A percentile compares a stretch with the other conserved stretches of the same genome.
These are phyloP conservation scores for Verticillium zaregamsianum DNA, from an alignment of 2,329 filamentous ascomycete genomes.

Conservation along the genomic window DNA sequence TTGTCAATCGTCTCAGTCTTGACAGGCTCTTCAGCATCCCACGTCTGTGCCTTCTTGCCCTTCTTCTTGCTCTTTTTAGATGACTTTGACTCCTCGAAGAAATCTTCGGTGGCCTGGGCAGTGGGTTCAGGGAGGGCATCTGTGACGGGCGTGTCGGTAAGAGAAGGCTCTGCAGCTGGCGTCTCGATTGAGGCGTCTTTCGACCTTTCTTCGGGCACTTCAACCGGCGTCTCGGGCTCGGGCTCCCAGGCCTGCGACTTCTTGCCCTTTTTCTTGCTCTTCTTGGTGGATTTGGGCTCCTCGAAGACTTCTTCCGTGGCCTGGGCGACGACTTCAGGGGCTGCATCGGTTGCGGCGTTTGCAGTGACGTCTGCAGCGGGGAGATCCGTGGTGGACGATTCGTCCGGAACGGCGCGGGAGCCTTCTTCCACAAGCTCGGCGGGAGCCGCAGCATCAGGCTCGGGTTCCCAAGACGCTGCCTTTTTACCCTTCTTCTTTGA, in stretches of 20 bases:
- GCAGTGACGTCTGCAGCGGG: background rate
- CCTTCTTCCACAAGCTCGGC: background rate
- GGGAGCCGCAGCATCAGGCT: background rate
- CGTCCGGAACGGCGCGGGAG: background rate
- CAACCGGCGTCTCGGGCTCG: conserved; percentile 1
- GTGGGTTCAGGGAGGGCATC: conserved; percentile 3
- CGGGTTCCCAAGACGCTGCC: background rate
- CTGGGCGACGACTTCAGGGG: background rate
- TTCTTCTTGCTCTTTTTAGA: conserved; percentile 34
- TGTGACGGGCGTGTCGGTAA: background rate
- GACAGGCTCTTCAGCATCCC: conserved; percentile 1
- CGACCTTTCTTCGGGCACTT: background rate
- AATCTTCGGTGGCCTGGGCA: conserved; percentile 3
- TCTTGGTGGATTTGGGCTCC: conserved; percentile 5
- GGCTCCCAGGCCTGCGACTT: conserved; percentile 5
- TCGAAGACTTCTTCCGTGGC: conserved; percentile 10
- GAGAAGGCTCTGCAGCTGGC: background rate
- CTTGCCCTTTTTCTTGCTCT: conserved; percentile 9
- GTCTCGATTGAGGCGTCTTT: conserved; percentile 13
- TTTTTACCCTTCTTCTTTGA: conserved; percentile 10
- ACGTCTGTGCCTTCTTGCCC: conserved; percentile 15
- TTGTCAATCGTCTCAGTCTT: background rate
- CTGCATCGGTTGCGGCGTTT: background rate
- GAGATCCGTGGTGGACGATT: background rate
- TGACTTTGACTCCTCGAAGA: conserved; percentile 24